A percentile compares a stretch with the other conserved stretches of the same genome.
Evolutionary conservation across 192 early-diverging fungal species (phyloP).

Genomic region (Umbelopsis vinacea): DNA sequence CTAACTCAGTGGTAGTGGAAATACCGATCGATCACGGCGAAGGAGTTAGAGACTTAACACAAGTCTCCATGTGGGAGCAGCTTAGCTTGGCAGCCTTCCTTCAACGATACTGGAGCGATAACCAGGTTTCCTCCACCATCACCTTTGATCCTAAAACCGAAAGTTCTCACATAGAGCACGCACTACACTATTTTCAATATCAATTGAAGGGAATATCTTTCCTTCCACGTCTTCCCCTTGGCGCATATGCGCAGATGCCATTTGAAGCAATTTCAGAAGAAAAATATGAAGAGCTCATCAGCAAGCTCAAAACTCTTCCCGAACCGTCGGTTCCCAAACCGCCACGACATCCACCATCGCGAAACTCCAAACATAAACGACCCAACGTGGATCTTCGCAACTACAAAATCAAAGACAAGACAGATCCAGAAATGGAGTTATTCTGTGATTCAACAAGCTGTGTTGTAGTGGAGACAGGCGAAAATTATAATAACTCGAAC

Average conservation of each 20-base stretch:
- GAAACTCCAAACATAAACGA: background rate
- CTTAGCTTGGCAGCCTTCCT: constrained; percentile 49
- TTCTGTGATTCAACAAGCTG: constrained; percentile 26
- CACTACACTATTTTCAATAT: constrained; percentile 55
- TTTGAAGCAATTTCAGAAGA: constrained; percentile 48
- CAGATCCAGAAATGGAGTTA: constrained; percentile 26
- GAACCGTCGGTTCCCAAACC: constrained; percentile 2
- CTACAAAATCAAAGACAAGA: constrained; percentile 15
- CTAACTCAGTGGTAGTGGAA: constrained; percentile 45
- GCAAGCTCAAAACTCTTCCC: constrained; percentile 20
- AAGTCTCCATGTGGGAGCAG: constrained; percentile 57
- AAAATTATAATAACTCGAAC: background rate
- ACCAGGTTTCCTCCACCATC: constrained; percentile 53
- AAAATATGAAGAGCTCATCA: constrained; percentile 38
- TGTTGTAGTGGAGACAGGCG: constrained; percentile 17
- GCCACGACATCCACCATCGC: background rate
- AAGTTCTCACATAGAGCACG: constrained; percentile 33
- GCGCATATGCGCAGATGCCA: constrained; percentile 53
- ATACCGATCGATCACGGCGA: constrained; percentile 52
- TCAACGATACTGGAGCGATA: constrained; percentile 52
- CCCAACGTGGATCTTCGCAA: constrained; percentile 13
- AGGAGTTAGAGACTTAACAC: constrained; percentile 40
- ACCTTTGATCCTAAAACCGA: constrained; percentile 49
- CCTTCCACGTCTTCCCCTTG: constrained; percentile 40
- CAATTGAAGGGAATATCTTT: constrained; percentile 53